A percentile compares a stretch with the other conserved stretches of the same genome.
phyloP scores from a whole-genome alignment of 441 rosid species.

The Geranium incanum region DNA sequence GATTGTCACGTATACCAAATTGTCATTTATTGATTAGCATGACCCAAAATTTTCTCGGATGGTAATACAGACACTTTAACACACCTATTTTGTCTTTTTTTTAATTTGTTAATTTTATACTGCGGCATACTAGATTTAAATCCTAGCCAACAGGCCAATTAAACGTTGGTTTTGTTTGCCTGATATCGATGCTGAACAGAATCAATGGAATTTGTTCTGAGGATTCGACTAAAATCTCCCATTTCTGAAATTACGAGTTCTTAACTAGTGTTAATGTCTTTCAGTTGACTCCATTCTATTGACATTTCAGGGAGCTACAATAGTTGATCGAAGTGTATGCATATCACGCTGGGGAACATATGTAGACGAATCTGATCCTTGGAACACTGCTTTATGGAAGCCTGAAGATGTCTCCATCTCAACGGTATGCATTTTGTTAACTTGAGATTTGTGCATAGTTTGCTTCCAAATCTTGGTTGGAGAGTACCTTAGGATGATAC shows the following conservation, averaged over 20 bases:
- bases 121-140: no score
- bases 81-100: no score
- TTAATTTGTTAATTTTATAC: no score
- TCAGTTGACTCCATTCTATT: slow-evolving; percentile 14
- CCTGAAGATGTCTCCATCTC: slow-evolving; percentile 28
- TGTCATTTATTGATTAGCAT: background rate
- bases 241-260: background rate
- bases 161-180: no score
- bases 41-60: background rate
- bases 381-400: slow-evolving; percentile 30
- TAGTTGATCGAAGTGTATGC: slow-evolving; percentile 61
- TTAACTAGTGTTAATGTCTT: background rate
- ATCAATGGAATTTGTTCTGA: background rate
- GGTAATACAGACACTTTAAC: background rate
- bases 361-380: slow-evolving; percentile 42
- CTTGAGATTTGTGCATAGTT: no score
- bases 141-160: no score
- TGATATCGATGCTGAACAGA: background rate
- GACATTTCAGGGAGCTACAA: slow-evolving; percentile 65
- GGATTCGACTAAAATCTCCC: background rate
- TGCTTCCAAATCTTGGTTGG: background rate
- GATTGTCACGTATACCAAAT: background rate
- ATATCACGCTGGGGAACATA: slow-evolving; percentile 52
- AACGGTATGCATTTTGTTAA: slow-evolving; percentile 26
- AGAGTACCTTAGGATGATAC: background rate